Evolutionary conservation across 441 rosid species (phyloP).

Genomic region (Macaranga tanarius): DNA sequence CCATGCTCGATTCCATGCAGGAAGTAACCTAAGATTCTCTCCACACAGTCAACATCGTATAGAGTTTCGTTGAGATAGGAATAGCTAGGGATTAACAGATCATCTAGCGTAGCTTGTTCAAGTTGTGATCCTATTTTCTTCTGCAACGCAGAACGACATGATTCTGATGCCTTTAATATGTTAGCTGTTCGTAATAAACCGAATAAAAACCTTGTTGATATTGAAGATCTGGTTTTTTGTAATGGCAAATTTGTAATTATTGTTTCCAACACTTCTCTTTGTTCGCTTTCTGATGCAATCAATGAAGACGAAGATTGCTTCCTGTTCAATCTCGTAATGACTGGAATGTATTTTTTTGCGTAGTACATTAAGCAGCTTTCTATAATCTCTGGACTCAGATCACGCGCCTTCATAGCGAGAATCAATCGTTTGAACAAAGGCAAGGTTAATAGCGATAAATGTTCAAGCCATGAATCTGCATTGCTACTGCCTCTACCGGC

Average conservation of each 20-base stretch:
- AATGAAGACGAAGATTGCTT: slow-evolving; percentile 49
- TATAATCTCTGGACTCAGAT: slow-evolving; percentile 65
- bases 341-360: slow-evolving; percentile 79
- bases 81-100: slow-evolving; percentile 86
- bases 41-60: slow-evolving; percentile 86
- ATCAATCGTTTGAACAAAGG: slow-evolving; percentile 62
- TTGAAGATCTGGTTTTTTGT: slow-evolving; percentile 61
- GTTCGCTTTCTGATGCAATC: slow-evolving; percentile 61
- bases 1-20: slow-evolving; percentile 48
- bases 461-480: slow-evolving; percentile 86
- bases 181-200: slow-evolving; percentile 77
- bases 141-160: slow-evolving; percentile 63
- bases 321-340: slow-evolving; percentile 62
- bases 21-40: slow-evolving; percentile 74
- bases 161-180: slow-evolving; percentile 64
- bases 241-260: slow-evolving; percentile 60
- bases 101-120: slow-evolving; percentile 86
- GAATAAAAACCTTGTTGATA: slow-evolving; percentile 68
- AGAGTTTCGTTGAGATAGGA: slow-evolving; percentile 84
- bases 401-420: slow-evolving; percentile 57
- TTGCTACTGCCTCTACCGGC: slow-evolving; percentile 45
- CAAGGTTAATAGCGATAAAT: slow-evolving; percentile 61
- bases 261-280: slow-evolving; percentile 64
- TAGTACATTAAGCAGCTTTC: slow-evolving; percentile 65
- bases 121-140: slow-evolving; percentile 87